These are phyloP conservation scores for Cordia subcordata DNA, from an alignment of 257 asterid genomes.

Conservation along the genomic window DNA sequence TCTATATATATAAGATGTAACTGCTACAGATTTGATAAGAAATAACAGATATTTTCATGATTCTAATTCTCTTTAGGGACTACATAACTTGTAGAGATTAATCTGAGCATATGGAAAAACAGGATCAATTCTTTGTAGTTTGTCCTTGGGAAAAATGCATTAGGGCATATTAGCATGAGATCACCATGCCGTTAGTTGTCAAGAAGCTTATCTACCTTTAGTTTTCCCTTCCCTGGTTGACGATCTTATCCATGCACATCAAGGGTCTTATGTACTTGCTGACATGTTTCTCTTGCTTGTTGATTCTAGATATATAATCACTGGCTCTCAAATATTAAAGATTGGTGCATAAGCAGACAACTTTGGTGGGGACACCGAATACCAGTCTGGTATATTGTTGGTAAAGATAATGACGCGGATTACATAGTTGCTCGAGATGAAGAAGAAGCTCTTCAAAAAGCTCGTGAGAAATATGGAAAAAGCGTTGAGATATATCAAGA, in stretches of 20 bases:
- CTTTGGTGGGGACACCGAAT: conserved; percentile 99
- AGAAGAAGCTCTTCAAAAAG: conserved; percentile 82
- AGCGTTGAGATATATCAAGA: conserved; percentile 85
- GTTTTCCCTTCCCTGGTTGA: not conserved
- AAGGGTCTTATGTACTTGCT: conserved; percentile 8
- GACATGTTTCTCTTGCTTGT: conserved; percentile 20
- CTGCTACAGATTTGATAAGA: too few relatives aligned
- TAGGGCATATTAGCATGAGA: too few relatives aligned
- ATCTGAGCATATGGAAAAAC: too few relatives aligned
- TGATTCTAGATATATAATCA: conserved; percentile 76
- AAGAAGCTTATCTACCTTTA: not conserved
- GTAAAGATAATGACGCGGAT: conserved; percentile 80
- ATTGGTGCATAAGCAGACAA: conserved; percentile 99
- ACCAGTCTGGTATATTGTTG: conserved; percentile 95
- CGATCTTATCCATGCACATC: not conserved
- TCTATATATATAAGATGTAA: too few relatives aligned
- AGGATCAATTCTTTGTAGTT: too few relatives aligned
- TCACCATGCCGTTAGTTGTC: too few relatives aligned
- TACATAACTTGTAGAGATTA: too few relatives aligned
- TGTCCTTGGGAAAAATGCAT: too few relatives aligned
- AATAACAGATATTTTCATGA: too few relatives aligned
- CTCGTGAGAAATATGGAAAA: conserved; percentile 71
- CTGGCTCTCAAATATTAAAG: conserved; percentile 96
- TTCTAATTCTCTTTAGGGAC: too few relatives aligned
- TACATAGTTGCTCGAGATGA: conserved; percentile 82